phyloP scores from a whole-genome alignment of 495 filamentous ascomycete species.

The Xanthoparmelia taractica region DNA sequence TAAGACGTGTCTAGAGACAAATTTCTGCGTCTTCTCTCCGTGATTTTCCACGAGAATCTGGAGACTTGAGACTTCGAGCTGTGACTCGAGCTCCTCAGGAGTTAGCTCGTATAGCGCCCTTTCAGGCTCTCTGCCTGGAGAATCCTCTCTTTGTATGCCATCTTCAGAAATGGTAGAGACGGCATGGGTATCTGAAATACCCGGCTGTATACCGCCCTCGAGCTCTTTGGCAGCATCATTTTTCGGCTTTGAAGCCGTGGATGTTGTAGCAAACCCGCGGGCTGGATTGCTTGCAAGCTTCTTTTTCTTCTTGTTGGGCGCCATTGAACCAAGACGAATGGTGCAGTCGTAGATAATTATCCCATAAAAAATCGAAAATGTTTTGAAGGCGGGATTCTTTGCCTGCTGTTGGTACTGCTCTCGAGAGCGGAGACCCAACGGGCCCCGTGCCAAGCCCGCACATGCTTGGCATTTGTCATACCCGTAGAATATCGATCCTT shows the following conservation, averaged over 20 bases:
- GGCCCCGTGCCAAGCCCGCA: background rate
- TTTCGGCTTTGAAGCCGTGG: constrained; percentile 66
- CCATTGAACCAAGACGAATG: constrained; percentile 40
- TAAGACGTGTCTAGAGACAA: constrained; percentile 58
- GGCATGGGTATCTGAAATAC: background rate
- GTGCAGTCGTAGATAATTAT: background rate
- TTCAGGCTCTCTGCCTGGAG: constrained; percentile 9
- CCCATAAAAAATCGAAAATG: background rate
- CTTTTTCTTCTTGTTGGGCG: constrained; percentile 74
- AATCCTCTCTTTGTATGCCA: background rate
- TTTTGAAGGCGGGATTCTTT: background rate
- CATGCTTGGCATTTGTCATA: constrained; percentile 1
- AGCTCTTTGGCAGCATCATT: background rate
- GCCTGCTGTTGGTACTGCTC: background rate
- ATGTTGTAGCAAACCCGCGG: constrained; percentile 87
- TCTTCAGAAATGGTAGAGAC: background rate
- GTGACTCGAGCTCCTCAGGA: constrained; percentile 76
- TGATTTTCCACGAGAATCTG: constrained; percentile 77
- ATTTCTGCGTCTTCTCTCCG: constrained; percentile 57
- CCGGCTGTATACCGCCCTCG: background rate
- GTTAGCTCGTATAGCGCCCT: constrained; percentile 47
- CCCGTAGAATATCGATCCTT: background rate
- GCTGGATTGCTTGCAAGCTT: constrained; percentile 78
- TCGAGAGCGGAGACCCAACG: background rate
- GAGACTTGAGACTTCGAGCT: constrained; percentile 73